phyloP scores from a whole-genome alignment of 176 grass and related monocot species.

The Areca catechu region DNA sequence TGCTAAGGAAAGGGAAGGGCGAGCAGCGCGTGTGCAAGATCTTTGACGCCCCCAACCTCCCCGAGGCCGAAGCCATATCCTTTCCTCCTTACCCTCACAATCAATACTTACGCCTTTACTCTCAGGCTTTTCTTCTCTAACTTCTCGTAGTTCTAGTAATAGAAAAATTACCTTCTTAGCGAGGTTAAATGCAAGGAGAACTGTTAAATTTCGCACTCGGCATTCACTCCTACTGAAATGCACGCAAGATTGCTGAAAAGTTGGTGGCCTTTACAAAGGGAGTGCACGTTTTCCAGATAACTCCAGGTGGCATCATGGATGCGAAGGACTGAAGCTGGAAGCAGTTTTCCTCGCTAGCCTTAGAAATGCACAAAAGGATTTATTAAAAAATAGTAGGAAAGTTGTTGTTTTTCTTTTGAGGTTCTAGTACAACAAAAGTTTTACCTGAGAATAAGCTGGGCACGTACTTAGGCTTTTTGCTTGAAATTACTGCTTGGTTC shows the following conservation, averaged over 20 bases:
- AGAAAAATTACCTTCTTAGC: neutral
- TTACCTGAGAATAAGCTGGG: too few species aligned
- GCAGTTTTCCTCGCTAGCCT: neutral
- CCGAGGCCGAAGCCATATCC: constrained; percentile 90
- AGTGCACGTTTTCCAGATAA: constrained; percentile 74
- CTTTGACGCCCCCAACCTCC: constrained; percentile 87
- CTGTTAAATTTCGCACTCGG: constrained; percentile 1
- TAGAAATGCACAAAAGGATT: too few species aligned
- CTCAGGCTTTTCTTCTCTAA: too few species aligned
- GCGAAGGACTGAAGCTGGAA: constrained; percentile 57
- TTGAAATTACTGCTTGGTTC: too few species aligned
- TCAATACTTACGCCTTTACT: neutral
- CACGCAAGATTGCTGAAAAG: neutral
- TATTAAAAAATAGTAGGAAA: too few species aligned
- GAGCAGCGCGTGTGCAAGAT: constrained; percentile 88
- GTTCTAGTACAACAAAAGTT: too few species aligned
- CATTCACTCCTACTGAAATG: neutral
- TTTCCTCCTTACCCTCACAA: constrained; percentile 11
- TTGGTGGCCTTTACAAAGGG: constrained; percentile 43
- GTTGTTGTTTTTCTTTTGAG: too few species aligned
- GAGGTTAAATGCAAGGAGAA: neutral
- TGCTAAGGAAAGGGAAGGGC: constrained; percentile 94
- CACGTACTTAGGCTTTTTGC: too few species aligned
- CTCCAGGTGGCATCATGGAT: constrained; percentile 66
- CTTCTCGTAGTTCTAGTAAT: too few species aligned